Conservation (phyloP, 371 early-diverging fungal species). For the Nosema muscidifuracis region DNA sequence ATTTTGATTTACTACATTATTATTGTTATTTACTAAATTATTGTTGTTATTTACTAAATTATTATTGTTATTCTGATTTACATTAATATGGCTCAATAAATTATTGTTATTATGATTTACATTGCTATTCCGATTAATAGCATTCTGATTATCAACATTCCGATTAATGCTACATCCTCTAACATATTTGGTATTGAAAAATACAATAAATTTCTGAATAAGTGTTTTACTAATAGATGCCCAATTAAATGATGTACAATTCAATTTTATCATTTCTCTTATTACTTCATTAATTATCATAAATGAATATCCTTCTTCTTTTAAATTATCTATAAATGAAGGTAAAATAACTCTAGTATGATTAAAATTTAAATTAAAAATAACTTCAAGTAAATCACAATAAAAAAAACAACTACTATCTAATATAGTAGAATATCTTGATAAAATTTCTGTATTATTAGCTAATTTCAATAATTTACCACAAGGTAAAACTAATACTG, state of each 20-base stretch:
- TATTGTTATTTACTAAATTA: no score
- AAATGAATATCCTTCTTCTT: slow-evolving; percentile 10
- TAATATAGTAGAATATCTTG: not conserved
- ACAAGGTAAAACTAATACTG: slow-evolving; percentile 9
- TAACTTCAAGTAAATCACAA: slow-evolving; percentile 5
- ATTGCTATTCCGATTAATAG: no score
- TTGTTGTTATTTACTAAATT: no score
- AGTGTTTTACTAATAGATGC: slow-evolving; percentile 7
- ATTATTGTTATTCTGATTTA: no score
- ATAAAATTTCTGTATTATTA: not conserved
- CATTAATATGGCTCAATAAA: no score
- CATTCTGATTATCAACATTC: not conserved
- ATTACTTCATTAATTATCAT: slow-evolving; percentile 6
- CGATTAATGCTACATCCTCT: no score
- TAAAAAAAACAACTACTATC: slow-evolving; percentile 21
- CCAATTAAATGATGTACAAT: not conserved
- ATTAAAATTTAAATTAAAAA: slow-evolving; percentile 9
- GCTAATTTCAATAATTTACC: not conserved
- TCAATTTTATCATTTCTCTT: slow-evolving; percentile 3
- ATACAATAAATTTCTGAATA: slow-evolving; percentile 18
- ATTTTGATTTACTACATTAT: no score
- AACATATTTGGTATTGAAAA: slow-evolving; percentile 11
- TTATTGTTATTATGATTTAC: no score
- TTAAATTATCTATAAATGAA: not conserved
- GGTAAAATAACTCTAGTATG: slow-evolving; percentile 6